These are phyloP conservation scores for Aspergillus sp. DNA, from an alignment of 2,329 filamentous ascomycete genomes.

Conservation along the genomic window DNA sequence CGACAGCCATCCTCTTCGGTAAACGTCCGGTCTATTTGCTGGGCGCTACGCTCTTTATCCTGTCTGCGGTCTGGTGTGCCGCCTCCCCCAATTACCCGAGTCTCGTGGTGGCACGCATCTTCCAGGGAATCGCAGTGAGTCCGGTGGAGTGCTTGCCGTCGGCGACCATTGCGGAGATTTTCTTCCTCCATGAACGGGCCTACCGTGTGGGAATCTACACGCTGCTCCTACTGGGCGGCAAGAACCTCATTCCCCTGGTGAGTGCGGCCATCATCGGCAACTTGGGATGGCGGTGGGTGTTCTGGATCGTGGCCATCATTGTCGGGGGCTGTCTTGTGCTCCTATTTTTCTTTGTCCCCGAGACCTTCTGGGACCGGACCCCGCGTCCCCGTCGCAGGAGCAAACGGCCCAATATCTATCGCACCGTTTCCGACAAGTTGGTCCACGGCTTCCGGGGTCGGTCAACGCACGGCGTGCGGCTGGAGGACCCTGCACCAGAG, in stretches of 20 bases:
- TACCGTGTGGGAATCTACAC: conserved; percentile 95
- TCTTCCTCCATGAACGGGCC: conserved; percentile 89
- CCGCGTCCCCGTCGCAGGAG: conserved; percentile 53
- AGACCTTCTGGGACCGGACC: conserved; percentile 92
- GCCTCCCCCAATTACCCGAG: conserved; percentile 77
- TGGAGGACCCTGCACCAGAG: conserved; percentile 14
- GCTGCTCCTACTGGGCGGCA: conserved; percentile 80
- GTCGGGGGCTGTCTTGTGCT: conserved; percentile 68
- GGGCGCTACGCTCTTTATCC: conserved; percentile 73
- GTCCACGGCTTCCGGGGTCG: conserved; percentile 35
- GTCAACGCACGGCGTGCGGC: conserved; percentile 20
- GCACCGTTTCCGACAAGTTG: conserved; percentile 39
- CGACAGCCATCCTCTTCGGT: conserved; percentile 85
- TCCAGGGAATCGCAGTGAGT: conserved; percentile 84
- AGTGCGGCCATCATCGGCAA: conserved; percentile 80
- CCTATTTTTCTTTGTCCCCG: conserved; percentile 87
- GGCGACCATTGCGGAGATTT: conserved; percentile 93
- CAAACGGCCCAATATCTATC: conserved; percentile 35
- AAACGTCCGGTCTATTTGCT: conserved; percentile 88
- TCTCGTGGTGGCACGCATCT: conserved; percentile 75
- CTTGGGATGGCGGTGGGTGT: conserved; percentile 85
- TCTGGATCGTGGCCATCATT: conserved; percentile 82
- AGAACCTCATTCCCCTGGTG: conserved; percentile 84
- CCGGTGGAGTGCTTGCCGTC: conserved; percentile 91
- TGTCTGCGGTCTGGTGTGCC: conserved; percentile 80